These are phyloP conservation scores for Neocatenulostroma microsporum DNA, from an alignment of 2,329 filamentous ascomycete genomes.

Conservation along the genomic window DNA sequence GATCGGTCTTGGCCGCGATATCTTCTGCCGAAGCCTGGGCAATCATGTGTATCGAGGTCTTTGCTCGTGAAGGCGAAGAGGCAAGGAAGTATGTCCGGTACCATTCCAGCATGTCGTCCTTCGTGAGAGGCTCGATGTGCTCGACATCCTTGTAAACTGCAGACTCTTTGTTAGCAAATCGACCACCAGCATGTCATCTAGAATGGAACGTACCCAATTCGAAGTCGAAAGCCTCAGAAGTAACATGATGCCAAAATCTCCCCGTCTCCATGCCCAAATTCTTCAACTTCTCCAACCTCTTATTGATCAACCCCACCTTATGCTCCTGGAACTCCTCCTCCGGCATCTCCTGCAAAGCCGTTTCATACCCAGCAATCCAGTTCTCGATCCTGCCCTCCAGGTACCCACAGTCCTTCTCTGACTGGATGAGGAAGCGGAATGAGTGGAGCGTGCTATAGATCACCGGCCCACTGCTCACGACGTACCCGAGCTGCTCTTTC, in stretches of 20 bases:
- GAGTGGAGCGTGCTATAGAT: slow-evolving; percentile 67
- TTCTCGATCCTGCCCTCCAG: slow-evolving; percentile 80
- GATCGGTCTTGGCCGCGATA: slow-evolving; percentile 27
- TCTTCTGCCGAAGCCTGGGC: slow-evolving; percentile 53
- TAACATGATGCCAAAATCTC: slow-evolving; percentile 78
- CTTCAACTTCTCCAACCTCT: slow-evolving; percentile 82
- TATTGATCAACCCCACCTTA: slow-evolving; percentile 81
- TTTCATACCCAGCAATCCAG: slow-evolving; percentile 64
- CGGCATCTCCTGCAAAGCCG: slow-evolving; percentile 64
- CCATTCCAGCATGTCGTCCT: slow-evolving; percentile 71
- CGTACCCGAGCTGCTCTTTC: slow-evolving; percentile 95
- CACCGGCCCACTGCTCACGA: slow-evolving; percentile 76
- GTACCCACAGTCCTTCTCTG: slow-evolving; percentile 75
- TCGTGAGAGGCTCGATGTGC: slow-evolving; percentile 65
- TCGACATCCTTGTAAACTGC: slow-evolving; percentile 68
- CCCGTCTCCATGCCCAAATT: slow-evolving; percentile 79
- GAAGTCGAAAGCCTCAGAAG: slow-evolving; percentile 83
- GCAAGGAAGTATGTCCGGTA: slow-evolving; percentile 70
- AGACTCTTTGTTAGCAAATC: slow-evolving; percentile 6
- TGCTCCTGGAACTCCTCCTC: slow-evolving; percentile 81
- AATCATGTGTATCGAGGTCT: slow-evolving; percentile 73
- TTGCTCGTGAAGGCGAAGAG: slow-evolving; percentile 64
- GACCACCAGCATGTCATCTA: background rate
- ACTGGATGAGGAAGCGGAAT: slow-evolving; percentile 87
- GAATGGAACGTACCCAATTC: slow-evolving; percentile 56